phyloP scores from a whole-genome alignment of 345 rosid species.

The Rubroshorea leprosula region DNA sequence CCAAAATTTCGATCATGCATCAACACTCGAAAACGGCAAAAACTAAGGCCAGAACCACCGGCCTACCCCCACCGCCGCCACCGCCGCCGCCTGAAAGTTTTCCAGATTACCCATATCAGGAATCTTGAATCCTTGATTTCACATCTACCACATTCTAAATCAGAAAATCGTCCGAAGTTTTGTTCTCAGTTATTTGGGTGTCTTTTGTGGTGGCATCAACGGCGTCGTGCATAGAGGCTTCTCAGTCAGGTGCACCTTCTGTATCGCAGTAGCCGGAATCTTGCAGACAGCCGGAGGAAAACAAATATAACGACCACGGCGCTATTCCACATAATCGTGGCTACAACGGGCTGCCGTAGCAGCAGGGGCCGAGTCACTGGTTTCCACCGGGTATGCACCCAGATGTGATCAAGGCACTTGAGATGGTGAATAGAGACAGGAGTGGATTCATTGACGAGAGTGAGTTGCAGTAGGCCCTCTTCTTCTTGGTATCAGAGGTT shows the following conservation, averaged over 20 bases:
- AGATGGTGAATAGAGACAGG: conserved; percentile 54
- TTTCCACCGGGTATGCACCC: conserved; percentile 52
- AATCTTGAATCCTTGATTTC: too few species aligned
- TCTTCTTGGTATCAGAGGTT: conserved; percentile 46
- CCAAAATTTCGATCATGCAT: too few species aligned
- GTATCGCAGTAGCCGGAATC: conserved; percentile 44
- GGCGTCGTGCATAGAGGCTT: conserved; percentile 16
- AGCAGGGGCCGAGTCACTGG: conserved; percentile 16
- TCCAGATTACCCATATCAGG: too few species aligned
- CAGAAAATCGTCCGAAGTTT: too few species aligned
- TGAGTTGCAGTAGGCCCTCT: conserved; percentile 55
- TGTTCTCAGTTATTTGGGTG: not conserved
- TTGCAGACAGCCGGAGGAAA: conserved; percentile 1
- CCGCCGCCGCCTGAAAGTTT: not conserved
- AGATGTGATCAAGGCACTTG: conserved; percentile 47
- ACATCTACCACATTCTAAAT: too few species aligned
- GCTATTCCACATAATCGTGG: conserved; percentile 2
- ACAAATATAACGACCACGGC: conserved; percentile 15
- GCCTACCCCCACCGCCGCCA: too few species aligned
- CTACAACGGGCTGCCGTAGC: conserved; percentile 21
- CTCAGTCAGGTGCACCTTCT: conserved; percentile 36
- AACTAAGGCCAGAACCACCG: not conserved
- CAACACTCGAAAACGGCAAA: too few species aligned
- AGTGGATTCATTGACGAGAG: conserved; percentile 61
- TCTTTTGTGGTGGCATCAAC: conserved; percentile 1